phyloP scores from a whole-genome alignment of 345 rosid genomes.

The Arabidopsis thaliana region DNA sequence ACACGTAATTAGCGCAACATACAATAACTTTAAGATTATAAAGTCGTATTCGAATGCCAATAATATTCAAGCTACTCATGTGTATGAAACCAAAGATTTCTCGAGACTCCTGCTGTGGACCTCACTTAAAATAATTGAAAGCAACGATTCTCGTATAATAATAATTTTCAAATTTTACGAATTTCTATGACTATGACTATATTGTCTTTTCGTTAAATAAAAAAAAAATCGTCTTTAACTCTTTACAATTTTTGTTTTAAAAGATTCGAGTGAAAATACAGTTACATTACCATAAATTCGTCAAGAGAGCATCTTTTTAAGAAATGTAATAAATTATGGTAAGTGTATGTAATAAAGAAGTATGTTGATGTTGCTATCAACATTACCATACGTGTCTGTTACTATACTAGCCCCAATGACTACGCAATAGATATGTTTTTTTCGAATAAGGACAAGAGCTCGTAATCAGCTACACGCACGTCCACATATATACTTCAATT shows the following conservation, averaged over 20 bases:
- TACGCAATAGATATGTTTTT: conserved; percentile 34
- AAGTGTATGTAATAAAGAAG: neutral
- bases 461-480: neutral
- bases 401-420: conserved; percentile 26
- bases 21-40: neutral
- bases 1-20: conserved; percentile 19
- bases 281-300: neutral
- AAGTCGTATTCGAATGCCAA: conserved; percentile 18
- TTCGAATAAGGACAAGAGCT: neutral
- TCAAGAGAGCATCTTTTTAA: neutral
- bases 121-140: conserved; percentile 11
- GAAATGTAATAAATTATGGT: conserved; percentile 3
- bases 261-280: neutral
- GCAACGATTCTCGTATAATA: conserved; percentile 23
- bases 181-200: neutral
- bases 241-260: too few relatives aligned
- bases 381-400: conserved; percentile 41
- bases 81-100: conserved; percentile 25
- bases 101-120: conserved; percentile 16
- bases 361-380: conserved; percentile 24
- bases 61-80: conserved; percentile 27
- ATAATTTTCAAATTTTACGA: neutral
- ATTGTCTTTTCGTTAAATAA: neutral
- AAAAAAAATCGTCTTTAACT: too few relatives aligned
- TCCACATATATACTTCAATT: neutral